These are phyloP conservation scores for Pouteria glomerata DNA, from an alignment of 148 eudicot genomes.

Conservation along the genomic window DNA sequence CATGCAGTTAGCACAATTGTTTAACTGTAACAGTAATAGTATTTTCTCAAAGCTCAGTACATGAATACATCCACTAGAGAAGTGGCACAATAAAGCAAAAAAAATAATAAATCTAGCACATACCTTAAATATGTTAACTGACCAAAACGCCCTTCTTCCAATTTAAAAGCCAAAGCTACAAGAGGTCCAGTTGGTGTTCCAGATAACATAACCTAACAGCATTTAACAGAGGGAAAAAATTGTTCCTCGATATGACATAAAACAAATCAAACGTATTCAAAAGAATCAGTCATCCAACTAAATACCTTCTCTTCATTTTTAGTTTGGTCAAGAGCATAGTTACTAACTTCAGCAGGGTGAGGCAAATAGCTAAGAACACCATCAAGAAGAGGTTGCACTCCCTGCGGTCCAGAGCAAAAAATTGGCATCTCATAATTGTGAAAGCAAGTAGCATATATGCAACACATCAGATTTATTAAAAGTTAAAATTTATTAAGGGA, in stretches of 20 bases:
- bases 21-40: not conserved
- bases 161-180: constrained; percentile 91
- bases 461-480: not conserved
- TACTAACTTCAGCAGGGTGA: constrained; percentile 83
- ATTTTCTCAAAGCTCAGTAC: too few species aligned
- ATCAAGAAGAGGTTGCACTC: constrained; percentile 95
- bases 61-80: not conserved
- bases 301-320: constrained; percentile 88
- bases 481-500: not conserved
- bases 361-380: constrained; percentile 87
- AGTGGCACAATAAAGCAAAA: constrained; percentile 4
- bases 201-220: constrained; percentile 56
- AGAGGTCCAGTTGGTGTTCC: constrained; percentile 81
- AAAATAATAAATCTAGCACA: not conserved
- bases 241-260: not conserved
- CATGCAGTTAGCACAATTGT: constrained; percentile 8
- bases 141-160: constrained; percentile 96
- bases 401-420: constrained; percentile 37
- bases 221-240: constrained; percentile 2
- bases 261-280: not conserved
- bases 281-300: not conserved
- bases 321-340: constrained; percentile 84
- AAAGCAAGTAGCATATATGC: not conserved
- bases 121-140: constrained; percentile 92
- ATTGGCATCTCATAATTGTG: not conserved